Base-by-base conservation (phyloP, 1,139 yeast species). In the Geotrichum carabidarum region DNA sequence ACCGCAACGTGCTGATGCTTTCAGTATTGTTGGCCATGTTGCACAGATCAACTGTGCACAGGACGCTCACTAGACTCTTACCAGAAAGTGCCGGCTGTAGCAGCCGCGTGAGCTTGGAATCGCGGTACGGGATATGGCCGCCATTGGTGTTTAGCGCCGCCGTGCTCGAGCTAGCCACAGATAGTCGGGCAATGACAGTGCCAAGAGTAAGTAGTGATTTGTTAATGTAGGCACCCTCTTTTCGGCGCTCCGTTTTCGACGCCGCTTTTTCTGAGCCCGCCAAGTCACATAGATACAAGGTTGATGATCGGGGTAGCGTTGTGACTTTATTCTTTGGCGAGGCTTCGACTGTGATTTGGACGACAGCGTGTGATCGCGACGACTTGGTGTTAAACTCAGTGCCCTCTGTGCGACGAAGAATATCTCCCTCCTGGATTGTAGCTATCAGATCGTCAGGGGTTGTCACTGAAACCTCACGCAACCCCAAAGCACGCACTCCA, bases 221-320 rank as follows among this genome's bases (percentile, higher is more conserved):
- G 72, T 93, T 93, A 66, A 93, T 93, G 66, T 78, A 91, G 0
- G 96, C 81, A 18, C 98, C 98, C 72, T 93, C 98, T 68, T 89
- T 87, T 57, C 97, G 76, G 63, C 98, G 78, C 63, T 84, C 96
- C 0, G 77, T 71, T 65, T 90, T 88, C 1, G 85, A 78, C 0
- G 94, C 84, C 0, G 96, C 97, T 55, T 87, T 78, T 69, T 91
- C 99, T 17, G 95, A 86, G 30, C 99, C 99, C 0, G 99, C 99
- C 65, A 91, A 78, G 71, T 91, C 99, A 74, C 98, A 91, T 56
- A 91, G 75, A 31, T 94, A 86, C 40, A 91, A 78, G 0, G 91
- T 83, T 37, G 93, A 79, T 76, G 1, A 74, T 68, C 0, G 54
- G 50, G 37, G 59, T 57, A 78, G 83, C 0, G 85, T 78, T 56